Evolutionary conservation across 2,329 filamentous ascomycete species (phyloP).

Genomic region (Emergomyces pasteurianus): DNA sequence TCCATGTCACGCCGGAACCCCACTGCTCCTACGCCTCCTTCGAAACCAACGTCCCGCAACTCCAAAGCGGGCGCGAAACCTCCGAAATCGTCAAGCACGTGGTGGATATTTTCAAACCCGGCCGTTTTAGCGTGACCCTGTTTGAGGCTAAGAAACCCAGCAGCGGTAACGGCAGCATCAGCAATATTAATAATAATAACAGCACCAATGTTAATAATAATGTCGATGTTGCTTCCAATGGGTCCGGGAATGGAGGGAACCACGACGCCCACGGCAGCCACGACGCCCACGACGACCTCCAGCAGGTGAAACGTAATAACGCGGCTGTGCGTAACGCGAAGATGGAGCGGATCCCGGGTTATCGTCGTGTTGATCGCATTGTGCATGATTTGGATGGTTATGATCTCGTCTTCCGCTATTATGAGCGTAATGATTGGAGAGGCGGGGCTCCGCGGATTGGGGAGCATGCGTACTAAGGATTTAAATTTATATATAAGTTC

Average conservation of each 20-base stretch:
- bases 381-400: slow-evolving; percentile 97
- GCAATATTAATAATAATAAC: not conserved
- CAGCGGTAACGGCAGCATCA: too few relatives aligned
- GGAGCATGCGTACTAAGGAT: slow-evolving; percentile 29
- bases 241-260: slow-evolving; percentile 8
- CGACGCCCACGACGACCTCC: not conserved
- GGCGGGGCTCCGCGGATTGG: slow-evolving; percentile 52
- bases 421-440: slow-evolving; percentile 76
- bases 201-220: not conserved
- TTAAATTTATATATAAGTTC: too few relatives aligned
- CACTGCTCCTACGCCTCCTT: slow-evolving; percentile 97
- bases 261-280: too few relatives aligned
- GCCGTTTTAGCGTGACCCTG: slow-evolving; percentile 92
- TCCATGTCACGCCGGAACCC: slow-evolving; percentile 94
- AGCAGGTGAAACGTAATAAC: slow-evolving; percentile 17
- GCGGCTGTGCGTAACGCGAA: slow-evolving; percentile 35
- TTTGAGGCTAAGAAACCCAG: slow-evolving; percentile 69
- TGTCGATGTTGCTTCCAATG: slow-evolving; percentile 19
- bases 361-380: slow-evolving; percentile 82
- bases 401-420: slow-evolving; percentile 92
- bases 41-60: slow-evolving; percentile 91
- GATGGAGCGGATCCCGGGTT: slow-evolving; percentile 73
- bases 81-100: slow-evolving; percentile 87
- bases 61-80: slow-evolving; percentile 77
- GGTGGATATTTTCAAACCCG: slow-evolving; percentile 89